Evolutionary conservation across 2,329 filamentous ascomycete genomes (phyloP).

Genomic region (Diplodia scrobiculata): DNA sequence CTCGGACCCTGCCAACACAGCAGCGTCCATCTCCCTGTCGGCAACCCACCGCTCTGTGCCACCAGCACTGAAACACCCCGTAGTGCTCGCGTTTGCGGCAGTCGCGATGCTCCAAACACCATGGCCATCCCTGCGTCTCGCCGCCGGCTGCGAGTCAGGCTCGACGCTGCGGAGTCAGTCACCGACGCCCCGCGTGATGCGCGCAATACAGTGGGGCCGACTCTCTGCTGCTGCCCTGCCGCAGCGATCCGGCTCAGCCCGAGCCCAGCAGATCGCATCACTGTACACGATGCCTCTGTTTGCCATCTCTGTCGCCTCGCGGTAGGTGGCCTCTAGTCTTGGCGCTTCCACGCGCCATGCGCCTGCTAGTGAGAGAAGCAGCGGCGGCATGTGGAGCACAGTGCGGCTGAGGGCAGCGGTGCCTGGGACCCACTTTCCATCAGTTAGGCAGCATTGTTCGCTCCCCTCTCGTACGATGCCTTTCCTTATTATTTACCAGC

Average conservation of each 20-base stretch:
- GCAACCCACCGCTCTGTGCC: slow-evolving; percentile 9
- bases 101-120: background rate
- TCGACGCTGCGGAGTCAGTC: slow-evolving; percentile 21
- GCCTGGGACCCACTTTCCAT: slow-evolving; percentile 1
- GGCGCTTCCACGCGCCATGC: background rate
- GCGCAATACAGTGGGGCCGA: slow-evolving; percentile 21
- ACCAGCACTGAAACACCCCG: background rate
- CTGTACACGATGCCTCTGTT: background rate
- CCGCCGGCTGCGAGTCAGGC: slow-evolving; percentile 14
- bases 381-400: background rate
- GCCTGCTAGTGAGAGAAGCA: background rate
- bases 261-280: background rate
- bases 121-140: slow-evolving; percentile 2
- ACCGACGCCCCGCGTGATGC: slow-evolving; percentile 19
- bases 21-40: slow-evolving; percentile 6
- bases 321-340: background rate
- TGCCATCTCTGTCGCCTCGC: background rate
- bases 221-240: slow-evolving; percentile 1
- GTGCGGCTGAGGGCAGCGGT: slow-evolving; percentile 11
- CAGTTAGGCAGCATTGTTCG: background rate
- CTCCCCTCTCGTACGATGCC: background rate
- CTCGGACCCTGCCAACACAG: slow-evolving; percentile 26
- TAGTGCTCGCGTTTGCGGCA: background rate
- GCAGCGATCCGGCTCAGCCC: slow-evolving; percentile 24
- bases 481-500: background rate